phyloP scores from a whole-genome alignment of 768 basidiomycete genomes.

The Mycena vulgaris region DNA sequence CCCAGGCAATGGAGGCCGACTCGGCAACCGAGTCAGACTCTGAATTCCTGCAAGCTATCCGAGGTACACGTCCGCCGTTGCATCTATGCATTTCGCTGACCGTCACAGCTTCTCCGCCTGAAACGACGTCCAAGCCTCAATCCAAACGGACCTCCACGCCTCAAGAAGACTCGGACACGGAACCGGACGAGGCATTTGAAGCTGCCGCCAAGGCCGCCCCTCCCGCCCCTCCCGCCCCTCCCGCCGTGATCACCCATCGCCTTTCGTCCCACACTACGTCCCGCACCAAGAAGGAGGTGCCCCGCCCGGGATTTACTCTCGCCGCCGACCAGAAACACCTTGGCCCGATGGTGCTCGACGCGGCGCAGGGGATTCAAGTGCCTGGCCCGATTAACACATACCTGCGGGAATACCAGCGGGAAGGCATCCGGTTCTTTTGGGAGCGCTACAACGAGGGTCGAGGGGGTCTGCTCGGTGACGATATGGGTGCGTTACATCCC shows the following conservation, averaged over 20 bases:
- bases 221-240: background rate
- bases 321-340: conserved; percentile 57
- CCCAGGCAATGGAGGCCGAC: background rate
- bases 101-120: background rate
- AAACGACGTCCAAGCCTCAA: background rate
- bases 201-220: background rate
- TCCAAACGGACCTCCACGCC: conserved; percentile 2
- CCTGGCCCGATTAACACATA: conserved; percentile 86
- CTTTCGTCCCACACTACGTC: too few relatives aligned
- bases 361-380: conserved; percentile 62
- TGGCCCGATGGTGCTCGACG: conserved; percentile 68
- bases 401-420: conserved; percentile 92
- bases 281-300: conserved; percentile 60
- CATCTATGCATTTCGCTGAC: background rate
- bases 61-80: background rate
- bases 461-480: conserved; percentile 93
- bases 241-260: too few relatives aligned
- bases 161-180: conserved; percentile 57
- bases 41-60: background rate
- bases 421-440: conserved; percentile 89
- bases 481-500: conserved; percentile 85
- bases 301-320: conserved; percentile 71
- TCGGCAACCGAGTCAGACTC: background rate
- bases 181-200: conserved; percentile 55
- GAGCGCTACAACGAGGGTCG: conserved; percentile 73